Conservation (phyloP, 1,284 basidiomycete genomes). For the Tetrapyrgos nigripes region DNA sequence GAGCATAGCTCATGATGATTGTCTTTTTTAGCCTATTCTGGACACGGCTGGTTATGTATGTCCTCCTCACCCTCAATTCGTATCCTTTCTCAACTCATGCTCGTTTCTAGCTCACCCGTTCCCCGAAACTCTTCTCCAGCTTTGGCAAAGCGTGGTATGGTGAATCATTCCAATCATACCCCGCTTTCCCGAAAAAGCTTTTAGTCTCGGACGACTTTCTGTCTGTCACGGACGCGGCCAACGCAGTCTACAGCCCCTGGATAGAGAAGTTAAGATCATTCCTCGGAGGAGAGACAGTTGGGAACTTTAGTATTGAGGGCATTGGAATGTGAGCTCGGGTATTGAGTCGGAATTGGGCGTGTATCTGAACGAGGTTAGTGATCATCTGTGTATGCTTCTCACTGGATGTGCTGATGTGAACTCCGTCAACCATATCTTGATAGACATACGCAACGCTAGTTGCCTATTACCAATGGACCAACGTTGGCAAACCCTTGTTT, state of each 20-base stretch:
- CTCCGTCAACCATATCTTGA: too few relatives aligned
- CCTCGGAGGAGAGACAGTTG: too few relatives aligned
- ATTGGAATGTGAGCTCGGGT: too few relatives aligned
- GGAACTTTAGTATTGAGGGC: too few relatives aligned
- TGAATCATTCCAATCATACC: not conserved
- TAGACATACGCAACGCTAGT: slow-evolving; percentile 1
- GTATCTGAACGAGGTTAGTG: too few relatives aligned
- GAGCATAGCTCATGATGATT: too few relatives aligned
- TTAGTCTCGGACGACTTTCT: not conserved
- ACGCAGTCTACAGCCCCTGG: not conserved
- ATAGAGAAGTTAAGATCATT: too few relatives aligned
- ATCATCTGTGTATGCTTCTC: too few relatives aligned
- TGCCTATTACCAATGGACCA: not conserved
- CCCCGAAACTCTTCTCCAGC: not conserved
- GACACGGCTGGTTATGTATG: not conserved
- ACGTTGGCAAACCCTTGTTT: not conserved
- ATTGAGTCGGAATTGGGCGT: too few relatives aligned
- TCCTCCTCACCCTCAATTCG: not conserved
- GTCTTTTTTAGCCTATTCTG: not conserved
- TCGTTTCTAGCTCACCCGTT: not conserved
- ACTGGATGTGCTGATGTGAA: too few relatives aligned
- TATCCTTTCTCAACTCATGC: not conserved
- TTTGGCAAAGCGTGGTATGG: slow-evolving; percentile 1
- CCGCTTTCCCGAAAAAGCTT: not conserved
- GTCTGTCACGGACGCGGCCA: not conserved